Evolutionary conservation across 2,329 filamentous ascomycete species (phyloP).

Genomic region (Tothia fuscella): DNA sequence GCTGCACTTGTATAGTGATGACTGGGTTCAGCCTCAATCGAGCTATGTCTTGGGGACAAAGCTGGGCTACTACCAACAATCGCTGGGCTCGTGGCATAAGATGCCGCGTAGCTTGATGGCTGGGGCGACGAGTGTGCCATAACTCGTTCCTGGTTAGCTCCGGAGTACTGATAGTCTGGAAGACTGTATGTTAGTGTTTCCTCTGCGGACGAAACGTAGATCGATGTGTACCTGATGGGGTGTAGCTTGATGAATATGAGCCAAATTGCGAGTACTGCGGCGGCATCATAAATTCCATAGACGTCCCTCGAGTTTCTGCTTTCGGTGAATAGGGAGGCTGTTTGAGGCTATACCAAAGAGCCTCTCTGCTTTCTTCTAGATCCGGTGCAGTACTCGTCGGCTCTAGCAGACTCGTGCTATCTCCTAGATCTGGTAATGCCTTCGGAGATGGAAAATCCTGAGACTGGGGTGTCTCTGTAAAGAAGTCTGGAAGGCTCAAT

Average conservation of each 20-base stretch:
- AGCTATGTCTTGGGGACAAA: not conserved
- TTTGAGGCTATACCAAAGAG: not conserved
- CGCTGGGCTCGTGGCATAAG: conserved; percentile 9
- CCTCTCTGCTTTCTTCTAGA: not conserved
- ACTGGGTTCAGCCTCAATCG: conserved; percentile 2
- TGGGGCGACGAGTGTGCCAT: conserved; percentile 1
- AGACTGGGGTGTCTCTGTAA: not conserved
- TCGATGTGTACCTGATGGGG: conserved; percentile 12
- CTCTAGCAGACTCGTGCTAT: not conserved
- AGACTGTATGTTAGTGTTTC: too few relatives aligned
- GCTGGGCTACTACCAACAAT: not conserved
- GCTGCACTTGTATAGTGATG: conserved; percentile 15
- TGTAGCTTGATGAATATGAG: conserved; percentile 19
- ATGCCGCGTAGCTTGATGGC: conserved; percentile 7
- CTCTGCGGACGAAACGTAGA: too few relatives aligned
- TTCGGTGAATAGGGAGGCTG: too few relatives aligned
- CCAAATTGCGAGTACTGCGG: conserved; percentile 26
- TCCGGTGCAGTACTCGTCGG: not conserved
- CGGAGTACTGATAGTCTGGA: not conserved
- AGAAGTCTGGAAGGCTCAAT: not conserved
- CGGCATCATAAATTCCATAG: conserved; percentile 28
- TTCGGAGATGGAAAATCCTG: not conserved
- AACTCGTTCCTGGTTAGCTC: not conserved
- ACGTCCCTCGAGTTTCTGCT: too few relatives aligned
- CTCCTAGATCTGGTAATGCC: not conserved